Base-by-base conservation (phyloP, 331 rosid species). In the Dryas integrifolia region DNA sequence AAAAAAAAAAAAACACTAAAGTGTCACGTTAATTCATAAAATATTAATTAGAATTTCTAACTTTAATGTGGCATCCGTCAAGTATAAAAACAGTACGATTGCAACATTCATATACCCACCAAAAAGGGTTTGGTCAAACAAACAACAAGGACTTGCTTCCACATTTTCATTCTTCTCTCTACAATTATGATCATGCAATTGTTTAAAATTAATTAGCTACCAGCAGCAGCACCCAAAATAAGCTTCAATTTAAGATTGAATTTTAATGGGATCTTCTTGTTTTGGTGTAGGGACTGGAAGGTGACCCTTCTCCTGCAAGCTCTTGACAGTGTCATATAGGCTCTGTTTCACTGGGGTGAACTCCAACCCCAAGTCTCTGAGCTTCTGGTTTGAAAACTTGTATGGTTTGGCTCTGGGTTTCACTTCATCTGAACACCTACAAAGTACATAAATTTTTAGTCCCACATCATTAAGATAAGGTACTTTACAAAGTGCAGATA, bases 401-500 rank as follows among this genome's bases (percentile, higher is more conserved):
- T 91, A 89, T 2, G 98, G 90, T 49, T 84, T 83, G 48, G 79
- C 85, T 61, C 96, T 86, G 0, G 98, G 97, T 60, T 89, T 94
- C 72, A 76, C 85, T 55, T 88, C 96, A 83, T 91, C 97, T 49
- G 92, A 86, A 79, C 96, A 89, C 77, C 98, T 94, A 79, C 70
- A 73, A 6, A 14, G 2, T 35, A 13, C 2, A 30, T 30, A 30
- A 30, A 30, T 1, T 30, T 30, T 30, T 30, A 30, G 1, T 1
- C 35, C 3, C 35, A 30, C 35, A 1, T 30, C 2, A 30, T 21
- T 21, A 21, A 21, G 24, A 21, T 21, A 0, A 0, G 24, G 24
- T 21, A 21, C 24, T 21, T 21, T 21, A 21, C 24, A 30, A 57
- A 57, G 6, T 9, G 15, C 45, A 35, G 13, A 9, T 35, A 58